Evolutionary conservation across 2,329 filamentous ascomycete genomes (phyloP), one percentile per base, ranked within the genome.

Genomic region (Neofusicoccum sp.): DNA sequence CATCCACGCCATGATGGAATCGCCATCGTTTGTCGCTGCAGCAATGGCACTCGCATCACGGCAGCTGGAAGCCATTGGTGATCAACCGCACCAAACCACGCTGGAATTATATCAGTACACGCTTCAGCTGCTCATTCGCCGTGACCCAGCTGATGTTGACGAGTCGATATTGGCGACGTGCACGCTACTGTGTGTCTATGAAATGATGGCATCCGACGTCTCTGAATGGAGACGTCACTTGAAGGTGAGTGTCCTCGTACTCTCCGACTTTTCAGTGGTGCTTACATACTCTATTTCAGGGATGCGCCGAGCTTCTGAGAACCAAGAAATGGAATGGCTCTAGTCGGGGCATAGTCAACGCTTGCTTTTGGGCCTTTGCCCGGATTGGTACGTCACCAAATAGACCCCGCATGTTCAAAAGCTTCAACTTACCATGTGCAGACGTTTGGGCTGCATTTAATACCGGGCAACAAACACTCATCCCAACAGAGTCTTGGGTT

Each of bases 51-150:
- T 58, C 6, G 11, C 54, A 14, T 58, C 54, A 28, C 28, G 54
- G n/a, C 54, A 58, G 31, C 31, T 58, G 3, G 41, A 58, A 11
- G 6, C 34, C 7, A 58, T 14, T 6, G 33, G 22, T 7, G 37
- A 45, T 36, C 54, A 58, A 9, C 39, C 29, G n/a, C 43, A 58
- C 41, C 33, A 28, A 6, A 22, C 33, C 14, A 58, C 22, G 6
- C 31, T 58, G n/a, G 54, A 58, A 39, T n/a, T 58, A 8, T 58
- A 58, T n/a, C 54, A 58, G n/a, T 45, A 31, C 29, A 58, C 39
- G 4, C 11, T 58, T 4, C 22, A 22, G 29, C n/a, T n/a, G 3
- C 29, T 58, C 34, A 58, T 58, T 3, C 22, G 33, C 2, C 22
- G 54, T 6, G 39, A 9, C n/a, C 16, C 54, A n/a, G 54, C 34